These are phyloP conservation scores for Aotearoamyces nothofagi DNA, from an alignment of 2,329 filamentous ascomycete species.

Conservation along the genomic window DNA sequence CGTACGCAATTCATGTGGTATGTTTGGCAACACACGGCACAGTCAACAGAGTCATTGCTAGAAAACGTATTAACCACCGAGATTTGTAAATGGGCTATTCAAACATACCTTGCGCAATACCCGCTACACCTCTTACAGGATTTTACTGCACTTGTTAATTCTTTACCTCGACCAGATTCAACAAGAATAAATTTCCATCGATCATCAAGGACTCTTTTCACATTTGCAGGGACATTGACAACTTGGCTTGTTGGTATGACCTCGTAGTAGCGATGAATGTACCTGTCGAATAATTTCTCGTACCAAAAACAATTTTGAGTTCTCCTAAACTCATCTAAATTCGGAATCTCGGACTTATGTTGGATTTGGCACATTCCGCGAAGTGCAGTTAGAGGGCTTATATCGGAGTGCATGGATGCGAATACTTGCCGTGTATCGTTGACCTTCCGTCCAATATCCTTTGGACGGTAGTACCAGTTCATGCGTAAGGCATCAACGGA, in stretches of 20 bases:
- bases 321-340: conserved; percentile 73
- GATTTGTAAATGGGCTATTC: not conserved
- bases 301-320: conserved; percentile 87
- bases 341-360: conserved; percentile 74
- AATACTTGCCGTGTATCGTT: conserved; percentile 85
- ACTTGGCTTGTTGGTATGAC: conserved; percentile 84
- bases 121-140: conserved; percentile 82
- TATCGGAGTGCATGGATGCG: conserved; percentile 97
- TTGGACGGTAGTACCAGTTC: conserved; percentile 97
- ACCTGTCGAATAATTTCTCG: conserved; percentile 93
- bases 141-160: conserved; percentile 91
- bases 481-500: conserved; percentile 79
- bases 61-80: conserved; percentile 5
- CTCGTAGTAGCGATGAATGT: conserved; percentile 96
- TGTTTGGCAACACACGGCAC: conserved; percentile 83
- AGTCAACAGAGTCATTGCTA: conserved; percentile 90
- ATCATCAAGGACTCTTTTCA: conserved; percentile 91
- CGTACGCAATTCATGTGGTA: conserved; percentile 98
- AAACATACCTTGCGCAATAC: conserved; percentile 76
- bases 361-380: conserved; percentile 86
- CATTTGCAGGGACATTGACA: conserved; percentile 88
- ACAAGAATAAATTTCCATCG: conserved; percentile 94
- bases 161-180: conserved; percentile 85
- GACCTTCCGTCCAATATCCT: conserved; percentile 85
- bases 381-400: conserved; percentile 79